Evolutionary conservation across 1,139 yeast species (phyloP), one percentile per base, ranked within the genome.

Genomic region (Geotrichum cucujoidarum): DNA sequence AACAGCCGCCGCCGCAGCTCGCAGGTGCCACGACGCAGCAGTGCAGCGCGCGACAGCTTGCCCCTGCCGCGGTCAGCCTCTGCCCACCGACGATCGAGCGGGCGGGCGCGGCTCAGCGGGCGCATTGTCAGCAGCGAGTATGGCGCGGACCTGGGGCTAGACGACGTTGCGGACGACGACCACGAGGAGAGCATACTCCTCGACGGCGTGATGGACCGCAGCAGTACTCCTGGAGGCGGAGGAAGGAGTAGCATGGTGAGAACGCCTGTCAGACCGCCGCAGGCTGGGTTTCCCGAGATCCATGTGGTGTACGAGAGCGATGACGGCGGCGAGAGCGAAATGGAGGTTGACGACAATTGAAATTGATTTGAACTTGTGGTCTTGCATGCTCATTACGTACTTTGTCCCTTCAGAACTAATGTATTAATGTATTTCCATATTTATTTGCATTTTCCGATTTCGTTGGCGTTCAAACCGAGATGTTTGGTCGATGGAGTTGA

Each of bases 341-440:
- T 39, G 42, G 42, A 39, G 17, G 42, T 39, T 13, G 34, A 39
- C 34, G 32, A 20, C n/a, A 20, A 22, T 14, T 37, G 30, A 32
- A 31, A n/a, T 27, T 14, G n/a, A n/a, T n/a, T n/a, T n/a, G n/a
- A n/a, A n/a, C n/a, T n/a, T n/a, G n/a, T n/a, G n/a, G n/a, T n/a
- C n/a, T n/a, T n/a, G n/a, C n/a, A n/a, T n/a, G n/a, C n/a, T n/a
- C n/a, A n/a, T n/a, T n/a, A n/a, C n/a, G n/a, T n/a, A n/a, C n/a
- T n/a, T n/a, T n/a, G n/a, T n/a, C n/a, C n/a, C n/a, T n/a, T n/a
- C n/a, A n/a, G n/a, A n/a, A n/a, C n/a, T n/a, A n/a, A n/a, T n/a
- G n/a, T n/a, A n/a, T n/a, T n/a, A n/a, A n/a, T n/a, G n/a, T n/a
- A n/a, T n/a, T n/a, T n/a, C n/a, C n/a, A n/a, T n/a, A n/a, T n/a